A percentile compares a stretch with the other conserved stretches of the same genome.
Evolutionary conservation across 352 stramenopile genomes (phyloP).

Genomic region (Lagenidium sp.): DNA sequence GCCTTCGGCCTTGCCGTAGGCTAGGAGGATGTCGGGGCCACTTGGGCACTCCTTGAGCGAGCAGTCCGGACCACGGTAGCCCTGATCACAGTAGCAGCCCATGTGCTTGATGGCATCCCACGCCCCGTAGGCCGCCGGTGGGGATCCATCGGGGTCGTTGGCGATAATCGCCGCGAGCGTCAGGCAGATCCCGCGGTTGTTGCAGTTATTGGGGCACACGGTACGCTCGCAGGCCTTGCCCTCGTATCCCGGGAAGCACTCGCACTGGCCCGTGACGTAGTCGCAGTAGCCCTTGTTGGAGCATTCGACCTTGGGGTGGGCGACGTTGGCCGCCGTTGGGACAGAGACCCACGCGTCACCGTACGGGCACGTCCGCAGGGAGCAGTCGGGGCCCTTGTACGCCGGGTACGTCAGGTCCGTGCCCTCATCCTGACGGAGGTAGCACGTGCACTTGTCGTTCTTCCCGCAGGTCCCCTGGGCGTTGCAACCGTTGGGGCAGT

Average conservation of each 20-base stretch:
- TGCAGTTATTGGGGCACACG: conserved; percentile 94
- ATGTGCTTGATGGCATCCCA: conserved; percentile 93
- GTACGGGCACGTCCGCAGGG: conserved; percentile 64
- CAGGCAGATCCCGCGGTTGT: conserved; percentile 89
- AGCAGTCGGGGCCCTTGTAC: conserved; percentile 73
- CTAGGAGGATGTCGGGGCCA: conserved; percentile 83
- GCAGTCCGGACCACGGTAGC: conserved; percentile 93
- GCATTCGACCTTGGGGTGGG: conserved; percentile 85
- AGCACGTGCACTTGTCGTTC: conserved; percentile 92
- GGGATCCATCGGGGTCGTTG: conserved; percentile 4
- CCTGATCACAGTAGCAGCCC: conserved; percentile 92
- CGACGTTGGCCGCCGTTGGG: conserved; percentile 52
- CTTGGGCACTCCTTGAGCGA: conserved; percentile 94
- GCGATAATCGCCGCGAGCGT: conserved; percentile 82
- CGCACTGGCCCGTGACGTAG: conserved; percentile 83
- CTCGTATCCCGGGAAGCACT: conserved; percentile 86
- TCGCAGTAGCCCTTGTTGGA: conserved; percentile 92
- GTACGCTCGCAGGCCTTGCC: conserved; percentile 89
- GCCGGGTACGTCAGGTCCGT: conserved; percentile 30
- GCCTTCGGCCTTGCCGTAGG: conserved; percentile 66
- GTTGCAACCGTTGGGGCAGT: conserved; percentile 82
- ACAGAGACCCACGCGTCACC: conserved; percentile 56
- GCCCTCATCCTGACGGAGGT: conserved; percentile 59
- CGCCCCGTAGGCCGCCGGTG: conserved; percentile 30
- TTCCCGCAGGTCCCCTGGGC: conserved; percentile 78